Conservation (phyloP, 2,329 filamentous ascomycete genomes). For the Drechslera avenae region DNA sequence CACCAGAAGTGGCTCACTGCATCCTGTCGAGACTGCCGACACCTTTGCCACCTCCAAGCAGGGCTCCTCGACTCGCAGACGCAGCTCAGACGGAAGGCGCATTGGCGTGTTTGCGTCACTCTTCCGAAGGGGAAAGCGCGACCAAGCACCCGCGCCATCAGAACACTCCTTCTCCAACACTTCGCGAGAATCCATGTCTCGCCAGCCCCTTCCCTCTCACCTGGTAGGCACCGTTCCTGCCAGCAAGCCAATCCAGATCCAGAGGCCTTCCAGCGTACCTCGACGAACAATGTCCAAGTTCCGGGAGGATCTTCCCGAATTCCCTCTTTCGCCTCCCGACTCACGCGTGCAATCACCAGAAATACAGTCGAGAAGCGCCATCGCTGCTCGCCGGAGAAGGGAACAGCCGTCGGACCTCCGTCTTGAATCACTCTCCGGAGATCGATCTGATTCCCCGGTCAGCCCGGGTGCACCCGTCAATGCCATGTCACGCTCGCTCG, state of each 20-base stretch:
- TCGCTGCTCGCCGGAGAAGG: constrained; percentile 50
- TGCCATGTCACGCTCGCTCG: constrained; percentile 77
- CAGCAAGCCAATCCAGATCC: constrained; percentile 47
- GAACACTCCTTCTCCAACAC: constrained; percentile 82
- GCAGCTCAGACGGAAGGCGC: constrained; percentile 45
- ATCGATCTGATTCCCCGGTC: constrained; percentile 52
- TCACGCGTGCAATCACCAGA: constrained; percentile 82
- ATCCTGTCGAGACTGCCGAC: constrained; percentile 40
- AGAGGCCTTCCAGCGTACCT: constrained; percentile 62
- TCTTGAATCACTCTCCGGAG: constrained; percentile 31
- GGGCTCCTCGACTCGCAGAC: constrained; percentile 28
- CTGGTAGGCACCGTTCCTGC: constrained; percentile 49
- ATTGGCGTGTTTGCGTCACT: constrained; percentile 58
- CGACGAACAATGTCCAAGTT: constrained; percentile 89
- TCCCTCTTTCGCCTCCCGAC: constrained; percentile 82
- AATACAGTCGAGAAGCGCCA: constrained; percentile 54
- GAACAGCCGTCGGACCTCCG: constrained; percentile 43
- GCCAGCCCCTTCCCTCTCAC: constrained; percentile 58
- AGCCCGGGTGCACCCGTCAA: constrained; percentile 41
- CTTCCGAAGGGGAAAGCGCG: constrained; percentile 69
- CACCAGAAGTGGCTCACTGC: constrained; percentile 40
- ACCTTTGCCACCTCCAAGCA: constrained; percentile 37
- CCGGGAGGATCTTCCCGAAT: constrained; percentile 86
- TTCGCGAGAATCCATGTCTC: constrained; percentile 82
- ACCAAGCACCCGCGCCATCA: constrained; percentile 63